phyloP scores from a whole-genome alignment of 768 basidiomycete species.

The Hygrocybe coccinea region DNA sequence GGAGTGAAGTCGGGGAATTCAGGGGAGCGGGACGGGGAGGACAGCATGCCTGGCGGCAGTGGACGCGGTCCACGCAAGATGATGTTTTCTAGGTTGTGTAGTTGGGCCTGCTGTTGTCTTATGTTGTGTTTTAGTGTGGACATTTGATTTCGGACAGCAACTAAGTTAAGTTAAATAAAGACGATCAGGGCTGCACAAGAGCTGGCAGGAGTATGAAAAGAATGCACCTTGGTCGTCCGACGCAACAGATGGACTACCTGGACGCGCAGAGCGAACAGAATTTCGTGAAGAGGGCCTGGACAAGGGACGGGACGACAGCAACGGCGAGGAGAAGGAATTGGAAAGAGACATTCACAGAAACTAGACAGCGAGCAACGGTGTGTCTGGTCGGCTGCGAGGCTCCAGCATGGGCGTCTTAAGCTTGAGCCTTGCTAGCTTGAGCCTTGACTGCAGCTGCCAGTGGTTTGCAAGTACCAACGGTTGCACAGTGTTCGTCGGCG shows the following conservation, averaged over 20 bases:
- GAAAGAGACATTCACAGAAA: conserved; percentile 30
- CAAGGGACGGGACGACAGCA: conserved; percentile 15
- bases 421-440: too few species aligned
- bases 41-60: conserved; percentile 40
- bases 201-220: not conserved
- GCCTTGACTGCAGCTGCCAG: too few species aligned
- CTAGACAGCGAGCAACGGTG: too few species aligned
- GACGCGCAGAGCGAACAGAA: conserved; percentile 44
- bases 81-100: conserved; percentile 63
- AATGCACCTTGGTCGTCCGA: conserved; percentile 62
- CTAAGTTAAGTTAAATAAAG: conserved; percentile 39
- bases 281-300: conserved; percentile 43
- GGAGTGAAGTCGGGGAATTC: conserved; percentile 15
- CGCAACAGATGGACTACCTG: conserved; percentile 49
- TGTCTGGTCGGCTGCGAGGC: too few species aligned
- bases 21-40: conserved; percentile 30
- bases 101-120: conserved; percentile 77
- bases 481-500: too few species aligned
- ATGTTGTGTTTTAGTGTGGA: conserved; percentile 79
- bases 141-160: conserved; percentile 73
- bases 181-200: conserved; percentile 18
- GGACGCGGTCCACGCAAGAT: conserved; percentile 66
- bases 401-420: too few species aligned
- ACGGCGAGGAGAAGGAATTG: conserved; percentile 24
- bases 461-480: too few species aligned